Percentiles rank a stretch among this genome's conserved stretches.
phyloP scores from a whole-genome alignment of 805 yeast species.

The Sugiyamaella boreocaroliniensis region DNA sequence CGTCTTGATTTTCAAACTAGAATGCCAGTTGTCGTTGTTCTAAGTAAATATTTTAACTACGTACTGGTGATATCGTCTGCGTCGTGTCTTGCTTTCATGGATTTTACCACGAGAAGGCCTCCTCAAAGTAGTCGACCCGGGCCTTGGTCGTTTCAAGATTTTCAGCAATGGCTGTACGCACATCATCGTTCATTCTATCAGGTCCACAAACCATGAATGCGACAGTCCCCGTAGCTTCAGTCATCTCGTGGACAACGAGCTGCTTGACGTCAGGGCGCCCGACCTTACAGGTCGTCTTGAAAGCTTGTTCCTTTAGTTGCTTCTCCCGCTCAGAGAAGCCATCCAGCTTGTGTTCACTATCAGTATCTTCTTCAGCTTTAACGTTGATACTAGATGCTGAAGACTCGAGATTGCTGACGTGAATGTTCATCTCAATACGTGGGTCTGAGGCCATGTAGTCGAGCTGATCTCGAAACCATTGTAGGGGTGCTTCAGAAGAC shows the following conservation, averaged over 20 bases:
- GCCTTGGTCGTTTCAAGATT: slow-evolving; percentile 37
- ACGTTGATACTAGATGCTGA: not conserved
- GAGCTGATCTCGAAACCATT: slow-evolving; percentile 28
- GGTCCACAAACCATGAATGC: slow-evolving; percentile 61
- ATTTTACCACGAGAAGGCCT: slow-evolving; percentile 68
- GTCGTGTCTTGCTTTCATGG: too few species aligned
- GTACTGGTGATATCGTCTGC: too few species aligned
- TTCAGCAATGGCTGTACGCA: slow-evolving; percentile 43
- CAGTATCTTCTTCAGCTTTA: not conserved
- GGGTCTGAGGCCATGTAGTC: slow-evolving; percentile 19
- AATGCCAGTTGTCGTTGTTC: too few species aligned
- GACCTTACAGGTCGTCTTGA: not conserved
- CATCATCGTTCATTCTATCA: slow-evolving; percentile 47
- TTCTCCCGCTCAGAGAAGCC: not conserved
- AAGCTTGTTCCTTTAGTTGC: not conserved
- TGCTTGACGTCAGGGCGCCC: slow-evolving; percentile 49
- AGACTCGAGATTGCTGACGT: slow-evolving; percentile 22
- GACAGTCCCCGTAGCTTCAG: slow-evolving; percentile 37
- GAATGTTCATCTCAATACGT: slow-evolving; percentile 30
- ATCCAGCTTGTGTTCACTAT: not conserved
- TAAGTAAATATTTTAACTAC: too few species aligned
- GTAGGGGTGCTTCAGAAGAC: slow-evolving; percentile 22
- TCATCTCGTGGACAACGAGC: slow-evolving; percentile 42
- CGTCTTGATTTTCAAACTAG: too few species aligned
- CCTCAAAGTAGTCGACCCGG: slow-evolving; percentile 62